Conservation (phyloP, 352 stramenopile genomes). For the Stramenopiles sp. region DNA sequence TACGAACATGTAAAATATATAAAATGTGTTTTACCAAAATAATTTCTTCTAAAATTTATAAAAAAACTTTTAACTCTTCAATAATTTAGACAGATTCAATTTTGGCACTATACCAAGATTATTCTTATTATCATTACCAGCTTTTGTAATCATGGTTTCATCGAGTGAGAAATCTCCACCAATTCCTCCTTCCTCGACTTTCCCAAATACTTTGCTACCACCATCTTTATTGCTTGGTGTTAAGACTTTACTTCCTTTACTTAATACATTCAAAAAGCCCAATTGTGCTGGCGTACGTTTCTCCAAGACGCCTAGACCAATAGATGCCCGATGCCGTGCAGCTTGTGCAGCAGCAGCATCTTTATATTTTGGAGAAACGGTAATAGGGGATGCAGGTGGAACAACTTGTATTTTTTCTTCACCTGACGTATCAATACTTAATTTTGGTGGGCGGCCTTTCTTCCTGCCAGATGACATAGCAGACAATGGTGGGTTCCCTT, state of each 20-base stretch:
- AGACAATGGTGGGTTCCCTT: neutral
- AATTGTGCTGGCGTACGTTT: neutral
- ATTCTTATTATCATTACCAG: neutral
- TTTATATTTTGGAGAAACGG: neutral
- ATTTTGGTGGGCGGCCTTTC: neutral
- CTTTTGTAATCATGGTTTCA: too few species aligned
- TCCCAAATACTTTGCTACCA: neutral
- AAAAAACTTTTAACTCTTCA: neutral
- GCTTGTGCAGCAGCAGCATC: neutral
- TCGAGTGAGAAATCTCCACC: neutral
- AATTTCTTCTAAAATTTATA: too few species aligned
- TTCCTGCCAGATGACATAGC: neutral
- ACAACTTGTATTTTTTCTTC: neutral
- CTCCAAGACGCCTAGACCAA: neutral
- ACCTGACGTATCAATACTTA: neutral
- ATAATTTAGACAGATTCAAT: neutral
- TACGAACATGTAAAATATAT: too few species aligned
- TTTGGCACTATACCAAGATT: neutral
- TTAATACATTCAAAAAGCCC: neutral
- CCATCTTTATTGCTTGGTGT: neutral
- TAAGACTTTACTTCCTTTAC: neutral
- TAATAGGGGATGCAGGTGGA: neutral
- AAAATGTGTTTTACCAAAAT: too few species aligned
- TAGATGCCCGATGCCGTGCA: neutral
- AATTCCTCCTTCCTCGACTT: neutral